Conservation (phyloP, 1,139 yeast species). For the Candida pseudoviswanathii region DNA sequence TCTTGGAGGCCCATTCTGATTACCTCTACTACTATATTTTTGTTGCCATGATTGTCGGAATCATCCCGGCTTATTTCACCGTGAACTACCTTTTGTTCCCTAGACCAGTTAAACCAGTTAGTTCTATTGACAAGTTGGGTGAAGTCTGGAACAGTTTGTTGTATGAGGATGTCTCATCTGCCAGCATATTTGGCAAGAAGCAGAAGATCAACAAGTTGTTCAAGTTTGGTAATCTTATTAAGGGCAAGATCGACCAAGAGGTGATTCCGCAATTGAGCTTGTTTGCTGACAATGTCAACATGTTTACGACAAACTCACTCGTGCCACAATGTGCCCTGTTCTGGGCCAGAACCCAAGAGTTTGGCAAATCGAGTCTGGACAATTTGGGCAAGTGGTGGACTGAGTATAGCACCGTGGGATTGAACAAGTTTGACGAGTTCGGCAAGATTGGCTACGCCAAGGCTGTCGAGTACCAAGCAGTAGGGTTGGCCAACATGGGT, state of each 20-base stretch:
- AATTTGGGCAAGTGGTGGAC: constrained; percentile 1
- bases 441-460: constrained; percentile 4
- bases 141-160: constrained; percentile 15
- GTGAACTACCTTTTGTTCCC: constrained; percentile 5
- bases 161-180: constrained; percentile 16
- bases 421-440: not conserved
- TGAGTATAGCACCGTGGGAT: constrained; percentile 4
- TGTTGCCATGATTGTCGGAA: constrained; percentile 13
- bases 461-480: not conserved
- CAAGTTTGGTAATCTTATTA: constrained; percentile 6
- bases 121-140: constrained; percentile 13
- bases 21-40: constrained; percentile 21
- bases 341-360: constrained; percentile 1
- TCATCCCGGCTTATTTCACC: constrained; percentile 10
- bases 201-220: constrained; percentile 11
- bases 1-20: constrained; percentile 22
- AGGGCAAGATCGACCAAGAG: not conserved
- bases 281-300: not conserved
- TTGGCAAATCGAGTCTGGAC: not conserved
- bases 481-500: constrained; percentile 4
- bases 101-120: constrained; percentile 7
- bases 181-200: constrained; percentile 8
- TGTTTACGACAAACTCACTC: not conserved
- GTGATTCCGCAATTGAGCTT: not conserved
- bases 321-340: not conserved